Conservation (phyloP, 306 rosid genomes). For the Quercus agrifolia region DNA sequence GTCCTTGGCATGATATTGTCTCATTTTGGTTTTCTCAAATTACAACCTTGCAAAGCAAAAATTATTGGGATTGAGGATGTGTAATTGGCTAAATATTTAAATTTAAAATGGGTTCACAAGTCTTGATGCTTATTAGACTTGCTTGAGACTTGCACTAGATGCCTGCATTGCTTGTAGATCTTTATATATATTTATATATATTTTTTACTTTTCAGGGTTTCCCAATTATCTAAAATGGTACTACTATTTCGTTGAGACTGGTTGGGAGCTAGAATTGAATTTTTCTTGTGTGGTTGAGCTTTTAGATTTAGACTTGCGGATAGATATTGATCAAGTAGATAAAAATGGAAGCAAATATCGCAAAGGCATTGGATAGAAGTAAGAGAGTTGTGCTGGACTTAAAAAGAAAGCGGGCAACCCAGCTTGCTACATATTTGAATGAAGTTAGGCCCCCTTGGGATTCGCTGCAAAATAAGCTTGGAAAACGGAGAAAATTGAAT, state of each 20-base stretch:
- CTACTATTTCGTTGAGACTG: conserved; percentile 30
- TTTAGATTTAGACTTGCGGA: conserved; percentile 45
- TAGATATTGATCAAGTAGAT: conserved; percentile 52
- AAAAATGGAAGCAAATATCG: conserved; percentile 57
- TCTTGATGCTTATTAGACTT: no score
- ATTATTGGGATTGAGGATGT: no score
- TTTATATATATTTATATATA: background rate
- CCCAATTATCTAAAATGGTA: conserved; percentile 29
- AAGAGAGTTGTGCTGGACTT: conserved; percentile 26
- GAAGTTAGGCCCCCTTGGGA: conserved; percentile 32
- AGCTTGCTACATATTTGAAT: conserved; percentile 28
- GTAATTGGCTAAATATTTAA: no score
- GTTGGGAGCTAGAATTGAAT: conserved; percentile 32
- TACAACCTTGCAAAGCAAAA: no score
- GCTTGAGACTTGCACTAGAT: no score
- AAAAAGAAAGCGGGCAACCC: conserved; percentile 57
- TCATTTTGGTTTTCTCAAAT: no score
- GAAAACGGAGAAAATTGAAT: conserved; percentile 48
- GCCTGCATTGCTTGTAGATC: no score
- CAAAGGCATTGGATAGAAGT: conserved; percentile 60
- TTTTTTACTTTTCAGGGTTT: conserved; percentile 46
- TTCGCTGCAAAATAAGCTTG: conserved; percentile 20
- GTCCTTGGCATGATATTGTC: no score
- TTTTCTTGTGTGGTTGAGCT: conserved; percentile 29
- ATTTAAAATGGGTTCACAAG: no score